Percentiles rank a stretch among this genome's conserved stretches.
Evolutionary conservation across 2,329 filamentous ascomycete species (phyloP).

Genomic region (Hypoxylon rubiginosum): DNA sequence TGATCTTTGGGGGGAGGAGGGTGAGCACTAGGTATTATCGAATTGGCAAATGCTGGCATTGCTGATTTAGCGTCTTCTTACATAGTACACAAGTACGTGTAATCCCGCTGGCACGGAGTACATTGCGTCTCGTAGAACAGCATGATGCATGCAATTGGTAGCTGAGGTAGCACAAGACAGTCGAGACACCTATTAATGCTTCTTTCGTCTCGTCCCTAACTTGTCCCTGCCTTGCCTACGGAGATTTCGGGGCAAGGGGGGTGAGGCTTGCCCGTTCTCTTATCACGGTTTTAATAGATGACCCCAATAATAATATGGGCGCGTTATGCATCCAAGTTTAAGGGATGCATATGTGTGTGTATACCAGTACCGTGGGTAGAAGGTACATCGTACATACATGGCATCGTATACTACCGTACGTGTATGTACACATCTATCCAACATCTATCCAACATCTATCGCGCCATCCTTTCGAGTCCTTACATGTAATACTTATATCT

Average conservation of each 20-base stretch:
- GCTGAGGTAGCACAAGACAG: conserved; percentile 24
- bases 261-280: conserved; percentile 24
- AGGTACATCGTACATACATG: conserved; percentile 31
- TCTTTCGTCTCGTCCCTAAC: conserved; percentile 29
- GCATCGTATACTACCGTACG: too few relatives aligned
- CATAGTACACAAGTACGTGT: conserved; percentile 33
- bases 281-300: conserved; percentile 31
- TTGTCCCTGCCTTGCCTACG: conserved; percentile 16
- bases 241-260: conserved; percentile 34
- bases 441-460: not conserved
- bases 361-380: conserved; percentile 26
- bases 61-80: conserved; percentile 28
- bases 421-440: too few relatives aligned
- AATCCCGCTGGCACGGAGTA: conserved; percentile 40
- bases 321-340: conserved; percentile 32
- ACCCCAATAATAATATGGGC: conserved; percentile 37
- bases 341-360: conserved; percentile 3
- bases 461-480: not conserved
- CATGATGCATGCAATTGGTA: conserved; percentile 30
- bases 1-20: conserved; percentile 26
- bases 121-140: conserved; percentile 26
- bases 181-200: conserved; percentile 27
- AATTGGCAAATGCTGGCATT: conserved; percentile 34
- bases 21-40: conserved; percentile 40
- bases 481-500: not conserved